Conservation (phyloP, 495 filamentous ascomycete genomes). For the Penicillium fimorum region DNA sequence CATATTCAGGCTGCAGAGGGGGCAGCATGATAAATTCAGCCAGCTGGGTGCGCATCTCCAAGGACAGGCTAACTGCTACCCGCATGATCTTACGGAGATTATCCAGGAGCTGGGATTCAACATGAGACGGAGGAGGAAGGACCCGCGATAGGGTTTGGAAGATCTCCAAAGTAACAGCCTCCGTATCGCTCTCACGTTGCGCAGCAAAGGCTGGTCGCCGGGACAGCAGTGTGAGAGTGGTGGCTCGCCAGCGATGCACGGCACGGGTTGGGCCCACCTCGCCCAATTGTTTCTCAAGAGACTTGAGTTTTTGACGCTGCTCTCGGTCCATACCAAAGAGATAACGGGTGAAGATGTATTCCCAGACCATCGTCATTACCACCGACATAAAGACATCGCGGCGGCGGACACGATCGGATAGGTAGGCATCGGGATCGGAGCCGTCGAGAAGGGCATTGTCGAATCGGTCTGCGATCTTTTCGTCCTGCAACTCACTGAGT, state of each 20-base stretch:
- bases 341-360: constrained; percentile 95
- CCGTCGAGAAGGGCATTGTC: constrained; percentile 94
- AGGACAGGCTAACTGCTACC: constrained; percentile 78
- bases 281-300: constrained; percentile 81
- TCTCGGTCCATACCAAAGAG: constrained; percentile 97
- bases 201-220: constrained; percentile 68
- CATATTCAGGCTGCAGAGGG: constrained; percentile 91
- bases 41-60: constrained; percentile 95
- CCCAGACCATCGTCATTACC: constrained; percentile 97
- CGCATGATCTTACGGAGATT: constrained; percentile 80
- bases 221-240: constrained; percentile 84
- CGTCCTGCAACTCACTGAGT: constrained; percentile 76
- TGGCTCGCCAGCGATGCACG: constrained; percentile 93
- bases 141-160: constrained; percentile 73
- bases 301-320: constrained; percentile 94
- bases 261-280: constrained; percentile 81
- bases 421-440: constrained; percentile 80
- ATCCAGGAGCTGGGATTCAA: constrained; percentile 69
- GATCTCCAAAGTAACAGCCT: constrained; percentile 84
- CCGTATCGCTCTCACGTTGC: constrained; percentile 80
- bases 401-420: constrained; percentile 79
- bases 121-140: constrained; percentile 77
- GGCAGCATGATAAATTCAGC: constrained; percentile 98
- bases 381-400: constrained; percentile 96
- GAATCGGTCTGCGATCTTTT: constrained; percentile 85